Conservation (phyloP, 73 alveolate species). For the Tetrahymena thermophila region DNA sequence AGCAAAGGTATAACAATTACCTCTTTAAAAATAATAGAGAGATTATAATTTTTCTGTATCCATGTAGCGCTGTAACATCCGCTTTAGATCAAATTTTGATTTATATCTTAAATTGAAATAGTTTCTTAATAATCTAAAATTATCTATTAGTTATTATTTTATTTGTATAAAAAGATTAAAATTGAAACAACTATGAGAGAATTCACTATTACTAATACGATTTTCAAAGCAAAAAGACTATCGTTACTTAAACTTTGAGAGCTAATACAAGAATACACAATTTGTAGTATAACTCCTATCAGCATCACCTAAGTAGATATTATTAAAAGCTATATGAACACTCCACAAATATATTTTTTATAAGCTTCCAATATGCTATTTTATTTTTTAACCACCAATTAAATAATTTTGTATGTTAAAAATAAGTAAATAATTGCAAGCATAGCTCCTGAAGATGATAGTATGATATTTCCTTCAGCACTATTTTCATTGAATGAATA, state of each 20-base stretch:
- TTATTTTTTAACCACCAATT: background rate
- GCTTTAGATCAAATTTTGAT: background rate
- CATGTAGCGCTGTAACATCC: background rate
- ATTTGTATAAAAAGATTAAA: background rate
- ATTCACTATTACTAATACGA: background rate
- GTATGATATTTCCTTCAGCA: background rate
- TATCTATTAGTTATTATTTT: background rate
- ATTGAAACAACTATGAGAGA: background rate
- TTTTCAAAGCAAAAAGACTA: background rate
- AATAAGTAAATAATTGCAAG: background rate
- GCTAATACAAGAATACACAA: background rate
- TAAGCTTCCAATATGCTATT: background rate
- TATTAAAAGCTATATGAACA: background rate
- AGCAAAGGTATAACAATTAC: background rate
- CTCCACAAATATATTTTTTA: background rate
- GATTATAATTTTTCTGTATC: background rate
- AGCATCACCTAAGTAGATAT: background rate
- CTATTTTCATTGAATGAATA: background rate
- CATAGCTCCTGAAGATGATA: background rate
- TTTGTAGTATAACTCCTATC: background rate
- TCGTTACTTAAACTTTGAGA: background rate
- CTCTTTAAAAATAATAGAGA: background rate
- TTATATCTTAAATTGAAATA: background rate
- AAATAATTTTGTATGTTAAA: background rate
- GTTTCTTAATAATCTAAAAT: background rate